Percentiles rank a stretch among this genome's conserved stretches.
These are phyloP conservation scores for Mucor saturninus DNA, from an alignment of 371 early-diverging fungal genomes.

Conservation along the genomic window DNA sequence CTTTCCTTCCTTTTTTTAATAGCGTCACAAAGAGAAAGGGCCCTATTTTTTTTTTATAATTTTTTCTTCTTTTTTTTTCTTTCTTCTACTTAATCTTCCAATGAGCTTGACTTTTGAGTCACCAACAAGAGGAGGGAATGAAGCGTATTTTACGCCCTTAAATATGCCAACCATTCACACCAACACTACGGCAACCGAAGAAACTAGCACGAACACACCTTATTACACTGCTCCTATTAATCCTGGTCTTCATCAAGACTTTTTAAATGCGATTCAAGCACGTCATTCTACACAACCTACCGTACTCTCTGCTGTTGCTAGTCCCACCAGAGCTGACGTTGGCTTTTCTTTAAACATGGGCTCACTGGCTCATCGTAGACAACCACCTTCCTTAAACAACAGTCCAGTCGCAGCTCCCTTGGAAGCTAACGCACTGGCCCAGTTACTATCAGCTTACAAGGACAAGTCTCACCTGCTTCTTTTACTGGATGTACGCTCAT, in stretches of 20 bases:
- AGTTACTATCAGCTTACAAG: conserved; percentile 7
- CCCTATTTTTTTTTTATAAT: neutral
- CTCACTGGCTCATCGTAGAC: conserved; percentile 29
- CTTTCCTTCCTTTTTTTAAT: conserved; percentile 6
- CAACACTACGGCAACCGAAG: conserved; percentile 10
- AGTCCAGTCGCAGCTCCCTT: neutral
- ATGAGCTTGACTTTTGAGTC: conserved; percentile 54
- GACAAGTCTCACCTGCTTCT: conserved; percentile 25
- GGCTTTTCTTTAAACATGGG: conserved; percentile 25
- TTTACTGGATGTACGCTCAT: conserved; percentile 61
- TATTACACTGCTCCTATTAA: conserved; percentile 57
- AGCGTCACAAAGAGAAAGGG: conserved; percentile 16
- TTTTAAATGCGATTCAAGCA: conserved; percentile 52
- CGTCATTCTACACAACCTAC: conserved; percentile 49
- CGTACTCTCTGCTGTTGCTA: conserved; percentile 18
- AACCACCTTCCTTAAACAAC: neutral
- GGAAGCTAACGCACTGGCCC: conserved; percentile 11
- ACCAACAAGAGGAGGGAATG: conserved; percentile 39
- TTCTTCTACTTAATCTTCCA: neutral
- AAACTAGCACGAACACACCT: conserved; percentile 36
- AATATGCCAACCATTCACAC: conserved; percentile 34
- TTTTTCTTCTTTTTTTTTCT: conserved; percentile 2
- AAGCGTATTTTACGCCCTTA: conserved; percentile 51
- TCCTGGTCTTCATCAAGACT: conserved; percentile 50
- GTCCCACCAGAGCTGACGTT: conserved; percentile 2